A percentile compares a stretch with the other conserved stretches of the same genome.
phyloP scores from a whole-genome alignment of 2,329 filamentous ascomycete genomes.

The Cadophora luteo-olivacea region DNA sequence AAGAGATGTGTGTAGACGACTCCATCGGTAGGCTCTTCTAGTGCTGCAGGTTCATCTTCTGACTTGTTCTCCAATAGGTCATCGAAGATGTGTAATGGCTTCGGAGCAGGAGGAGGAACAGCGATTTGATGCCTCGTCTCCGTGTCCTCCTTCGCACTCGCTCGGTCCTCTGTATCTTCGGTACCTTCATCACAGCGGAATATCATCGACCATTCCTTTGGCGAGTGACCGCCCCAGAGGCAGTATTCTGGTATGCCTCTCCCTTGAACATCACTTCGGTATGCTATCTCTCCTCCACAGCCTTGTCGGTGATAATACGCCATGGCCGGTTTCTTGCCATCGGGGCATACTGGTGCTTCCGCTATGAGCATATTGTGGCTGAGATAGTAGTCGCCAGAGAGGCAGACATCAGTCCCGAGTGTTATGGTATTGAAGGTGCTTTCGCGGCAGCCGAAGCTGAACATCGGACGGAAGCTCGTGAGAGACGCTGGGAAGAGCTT shows the following conservation, averaged over 20 bases:
- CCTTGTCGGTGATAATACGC: slow-evolving; percentile 20
- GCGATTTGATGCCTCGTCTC: slow-evolving; percentile 24
- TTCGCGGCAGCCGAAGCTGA: slow-evolving; percentile 20
- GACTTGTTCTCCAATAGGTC: background rate
- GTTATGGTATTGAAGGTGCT: slow-evolving; percentile 15
- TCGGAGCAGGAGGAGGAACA: slow-evolving; percentile 13
- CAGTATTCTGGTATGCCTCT: slow-evolving; percentile 14
- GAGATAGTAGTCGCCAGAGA: slow-evolving; percentile 28
- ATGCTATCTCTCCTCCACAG: slow-evolving; percentile 16
- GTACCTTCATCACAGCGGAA: slow-evolving; percentile 25
- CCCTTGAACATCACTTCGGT: slow-evolving; percentile 1
- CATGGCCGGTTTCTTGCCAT: slow-evolving; percentile 27
- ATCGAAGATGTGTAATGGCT: background rate
- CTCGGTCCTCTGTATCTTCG: slow-evolving; percentile 13
- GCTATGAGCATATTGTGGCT: slow-evolving; percentile 25
- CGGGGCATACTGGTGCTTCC: slow-evolving; percentile 21
- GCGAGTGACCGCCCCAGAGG: slow-evolving; percentile 11
- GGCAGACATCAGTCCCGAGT: slow-evolving; percentile 25
- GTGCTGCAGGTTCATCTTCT: background rate
- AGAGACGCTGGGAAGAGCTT: slow-evolving; percentile 20
- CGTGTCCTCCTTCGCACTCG: slow-evolving; percentile 4
- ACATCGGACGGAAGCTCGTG: background rate
- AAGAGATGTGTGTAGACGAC: slow-evolving; percentile 9
- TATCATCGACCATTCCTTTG: slow-evolving; percentile 29
- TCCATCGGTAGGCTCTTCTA: slow-evolving; percentile 12